Percentiles rank a stretch among this genome's conserved stretches.
These are phyloP conservation scores for Pseudocercospora ulei DNA, from an alignment of 2,329 filamentous ascomycete genomes.

Conservation along the genomic window DNA sequence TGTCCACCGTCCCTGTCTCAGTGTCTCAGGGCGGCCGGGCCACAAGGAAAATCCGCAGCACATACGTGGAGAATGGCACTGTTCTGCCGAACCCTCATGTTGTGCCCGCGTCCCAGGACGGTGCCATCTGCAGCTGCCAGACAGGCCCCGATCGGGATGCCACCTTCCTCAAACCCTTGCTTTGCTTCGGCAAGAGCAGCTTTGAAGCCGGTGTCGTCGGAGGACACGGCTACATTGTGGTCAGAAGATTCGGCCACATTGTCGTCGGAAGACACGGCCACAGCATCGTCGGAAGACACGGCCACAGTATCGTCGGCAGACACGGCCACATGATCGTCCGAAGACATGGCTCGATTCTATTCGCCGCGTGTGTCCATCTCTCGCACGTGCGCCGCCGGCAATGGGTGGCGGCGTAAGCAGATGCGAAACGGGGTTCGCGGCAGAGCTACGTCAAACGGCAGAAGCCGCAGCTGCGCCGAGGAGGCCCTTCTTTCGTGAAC, in stretches of 20 bases:
- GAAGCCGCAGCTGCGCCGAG: too few relatives aligned
- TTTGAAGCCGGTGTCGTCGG: conserved; percentile 46
- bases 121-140: conserved; percentile 60
- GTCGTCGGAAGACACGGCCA: conserved; percentile 2
- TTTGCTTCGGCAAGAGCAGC: conserved; percentile 51
- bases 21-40: too few relatives aligned
- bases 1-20: too few relatives aligned
- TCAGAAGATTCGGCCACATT: conserved; percentile 10
- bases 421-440: too few relatives aligned
- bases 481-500: too few relatives aligned
- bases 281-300: not conserved
- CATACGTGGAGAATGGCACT: conserved; percentile 61
- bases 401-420: too few relatives aligned
- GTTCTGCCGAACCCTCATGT: conserved; percentile 62
- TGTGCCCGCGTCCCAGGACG: conserved; percentile 62
- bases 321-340: not conserved
- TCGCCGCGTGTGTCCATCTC: too few relatives aligned
- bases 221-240: conserved; percentile 23
- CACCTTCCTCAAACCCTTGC: conserved; percentile 48
- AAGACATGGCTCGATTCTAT: too few relatives aligned
- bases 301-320: too few relatives aligned
- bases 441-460: too few relatives aligned
- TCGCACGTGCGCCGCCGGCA: too few relatives aligned
- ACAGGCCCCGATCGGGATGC: conserved; percentile 50
- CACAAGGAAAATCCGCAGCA: too few relatives aligned